A percentile compares a stretch with the other conserved stretches of the same genome.
phyloP scores from a whole-genome alignment of 371 early-diverging fungal genomes.

The Actinomortierella ambigua region DNA sequence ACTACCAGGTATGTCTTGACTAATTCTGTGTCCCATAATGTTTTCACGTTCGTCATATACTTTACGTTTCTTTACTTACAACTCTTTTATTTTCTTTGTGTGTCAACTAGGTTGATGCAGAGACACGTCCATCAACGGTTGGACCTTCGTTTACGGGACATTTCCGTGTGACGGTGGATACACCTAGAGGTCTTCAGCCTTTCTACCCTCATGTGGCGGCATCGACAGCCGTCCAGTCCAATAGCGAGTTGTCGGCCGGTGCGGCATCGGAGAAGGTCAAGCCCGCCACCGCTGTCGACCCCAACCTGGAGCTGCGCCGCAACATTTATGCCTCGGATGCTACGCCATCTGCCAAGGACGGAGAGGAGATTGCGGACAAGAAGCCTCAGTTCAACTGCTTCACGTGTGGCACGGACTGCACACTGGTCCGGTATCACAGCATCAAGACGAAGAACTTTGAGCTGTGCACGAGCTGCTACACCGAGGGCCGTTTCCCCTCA shows the following conservation, averaged over 20 bases:
- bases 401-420: slow-evolving; percentile 93
- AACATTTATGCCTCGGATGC: slow-evolving; percentile 36
- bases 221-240: slow-evolving; percentile 8
- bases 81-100: background rate
- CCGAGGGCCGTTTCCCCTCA: slow-evolving; percentile 94
- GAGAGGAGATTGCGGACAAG: slow-evolving; percentile 43
- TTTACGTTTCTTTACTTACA: background rate
- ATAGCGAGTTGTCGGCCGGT: slow-evolving; percentile 7
- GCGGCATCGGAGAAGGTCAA: slow-evolving; percentile 4
- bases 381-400: slow-evolving; percentile 62
- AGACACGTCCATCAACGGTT: slow-evolving; percentile 90
- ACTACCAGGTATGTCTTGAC: slow-evolving; percentile 81
- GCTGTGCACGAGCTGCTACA: slow-evolving; percentile 88
- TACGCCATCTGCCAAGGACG: slow-evolving; percentile 38
- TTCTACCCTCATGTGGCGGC: slow-evolving; percentile 65
- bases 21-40: background rate
- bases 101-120: slow-evolving; percentile 79
- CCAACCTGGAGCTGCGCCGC: slow-evolving; percentile 30
- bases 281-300: slow-evolving; percentile 15
- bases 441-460: slow-evolving; percentile 81
- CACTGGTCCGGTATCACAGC: slow-evolving; percentile 80
- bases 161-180: slow-evolving; percentile 94
- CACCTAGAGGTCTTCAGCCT: slow-evolving; percentile 91
- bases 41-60: background rate
- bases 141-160: slow-evolving; percentile 96